Base-by-base conservation (phyloP, 495 filamentous ascomycete genomes). In the Penicillium canescens region DNA sequence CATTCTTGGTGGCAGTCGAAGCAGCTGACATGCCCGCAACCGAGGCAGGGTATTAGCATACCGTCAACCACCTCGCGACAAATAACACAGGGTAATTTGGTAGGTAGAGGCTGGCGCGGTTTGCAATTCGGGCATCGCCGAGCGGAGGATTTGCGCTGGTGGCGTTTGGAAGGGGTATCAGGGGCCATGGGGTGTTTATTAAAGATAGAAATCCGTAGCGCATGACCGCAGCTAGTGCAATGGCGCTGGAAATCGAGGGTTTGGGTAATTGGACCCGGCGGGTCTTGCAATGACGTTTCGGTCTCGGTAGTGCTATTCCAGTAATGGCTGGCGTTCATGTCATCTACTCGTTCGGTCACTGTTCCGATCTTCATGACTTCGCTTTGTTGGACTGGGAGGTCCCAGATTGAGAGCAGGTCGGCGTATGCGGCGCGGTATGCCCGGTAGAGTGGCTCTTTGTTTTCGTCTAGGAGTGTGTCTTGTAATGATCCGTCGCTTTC, bases 341-440 rank as follows among this genome's bases (percentile, higher is more conserved):
- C 61, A 4, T 54, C 57, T 6, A 49, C 39, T 38, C 51, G 50
- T 10, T 64, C 52, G 10, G 46, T 35, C 16, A 56, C 50, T 1
- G 63, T 59, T 11, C 73, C 73, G 67, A 92, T 93, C 60, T 95
- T 95, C 49, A 96, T 74, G 18, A 97, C 82, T 69, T 96, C 91
- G 6, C 90, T 82, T 14, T 87, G 79, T 28, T 86, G 79, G 4
- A 89, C 76, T 0, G 87, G 86, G 7, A 93, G 76, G n/a, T 82
- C 80, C 92, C 93, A 97, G 51, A 87, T 82, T 40, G 82, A 86
- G 2, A 97, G 78, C 58, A 95, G 79, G 55, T 93, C 81, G 10
- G 93, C 90, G 63, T 97, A 97, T 35, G 84, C 78, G 46, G 82
- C 80, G 14, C 92, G 84, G 68, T 95, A 97, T 39, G 81, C 79